Conservation (phyloP, 2,329 filamentous ascomycete species). For the Phialocephala sp. region DNA sequence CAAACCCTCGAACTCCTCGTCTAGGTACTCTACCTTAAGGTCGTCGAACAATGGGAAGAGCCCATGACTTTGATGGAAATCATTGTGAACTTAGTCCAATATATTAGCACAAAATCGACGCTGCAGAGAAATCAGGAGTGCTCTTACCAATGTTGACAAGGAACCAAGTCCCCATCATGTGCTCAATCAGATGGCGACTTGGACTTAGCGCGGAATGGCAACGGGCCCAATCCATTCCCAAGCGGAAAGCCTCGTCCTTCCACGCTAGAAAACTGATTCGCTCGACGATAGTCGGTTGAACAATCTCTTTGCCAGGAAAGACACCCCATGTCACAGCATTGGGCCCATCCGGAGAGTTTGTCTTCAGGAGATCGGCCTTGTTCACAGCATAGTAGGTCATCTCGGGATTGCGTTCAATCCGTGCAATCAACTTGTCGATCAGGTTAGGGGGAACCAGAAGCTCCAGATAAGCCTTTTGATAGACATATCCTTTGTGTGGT, state of each 20-base stretch:
- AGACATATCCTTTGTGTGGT: conserved; percentile 92
- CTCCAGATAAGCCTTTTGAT: conserved; percentile 97
- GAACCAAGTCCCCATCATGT: conserved; percentile 89
- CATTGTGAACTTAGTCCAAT: conserved; percentile 78
- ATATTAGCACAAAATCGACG: conserved; percentile 21
- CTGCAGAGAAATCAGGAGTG: conserved; percentile 30
- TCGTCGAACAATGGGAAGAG: conserved; percentile 89
- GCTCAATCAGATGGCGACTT: conserved; percentile 79
- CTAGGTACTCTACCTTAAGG: conserved; percentile 70
- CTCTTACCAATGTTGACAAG: conserved; percentile 89
- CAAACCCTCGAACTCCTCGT: conserved; percentile 47
- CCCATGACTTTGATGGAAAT: conserved; percentile 84
- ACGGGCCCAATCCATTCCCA: conserved; percentile 92
- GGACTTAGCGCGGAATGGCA: conserved; percentile 81
- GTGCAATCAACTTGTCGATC: conserved; percentile 75
- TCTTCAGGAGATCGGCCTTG: conserved; percentile 79
- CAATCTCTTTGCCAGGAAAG: conserved; percentile 97
- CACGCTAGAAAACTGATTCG: conserved; percentile 96
- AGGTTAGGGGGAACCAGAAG: conserved; percentile 83
- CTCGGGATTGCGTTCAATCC: conserved; percentile 78
- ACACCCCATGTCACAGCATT: conserved; percentile 99
- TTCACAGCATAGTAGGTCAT: conserved; percentile 95
- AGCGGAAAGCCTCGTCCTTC: conserved; percentile 96
- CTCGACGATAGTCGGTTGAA: conserved; percentile 99
- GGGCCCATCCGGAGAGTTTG: conserved; percentile 86